Percentiles rank a stretch among this genome's conserved stretches.
Evolutionary conservation across 495 filamentous ascomycete species (phyloP).

Genomic region (Neurospora sp.): DNA sequence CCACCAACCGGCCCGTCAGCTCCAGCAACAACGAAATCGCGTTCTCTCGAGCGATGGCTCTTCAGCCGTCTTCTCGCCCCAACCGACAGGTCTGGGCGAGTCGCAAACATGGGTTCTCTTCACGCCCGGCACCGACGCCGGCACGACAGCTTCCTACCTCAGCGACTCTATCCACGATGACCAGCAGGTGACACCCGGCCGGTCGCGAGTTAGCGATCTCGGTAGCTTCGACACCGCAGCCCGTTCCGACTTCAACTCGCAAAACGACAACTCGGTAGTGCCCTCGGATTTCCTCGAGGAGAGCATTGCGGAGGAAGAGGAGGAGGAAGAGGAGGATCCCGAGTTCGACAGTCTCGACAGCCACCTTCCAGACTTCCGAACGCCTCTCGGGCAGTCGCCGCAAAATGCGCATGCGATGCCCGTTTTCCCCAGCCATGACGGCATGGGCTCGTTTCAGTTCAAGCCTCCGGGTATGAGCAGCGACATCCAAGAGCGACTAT

Average conservation of each 20-base stretch:
- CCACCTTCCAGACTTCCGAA: constrained; percentile 74
- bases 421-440: constrained; percentile 84
- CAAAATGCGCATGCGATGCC: constrained; percentile 29
- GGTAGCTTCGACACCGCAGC: constrained; percentile 67
- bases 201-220: constrained; percentile 73
- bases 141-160: constrained; percentile 54
- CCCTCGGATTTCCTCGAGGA: constrained; percentile 37
- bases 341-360: constrained; percentile 89
- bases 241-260: constrained; percentile 34
- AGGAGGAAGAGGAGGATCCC: constrained; percentile 45
- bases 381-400: constrained; percentile 33
- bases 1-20: constrained; percentile 59
- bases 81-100: constrained; percentile 44
- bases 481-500: constrained; percentile 66
- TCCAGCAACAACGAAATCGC: constrained; percentile 41
- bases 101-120: constrained; percentile 96
- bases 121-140: constrained; percentile 59
- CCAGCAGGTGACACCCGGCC: constrained; percentile 57
- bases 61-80: constrained; percentile 31
- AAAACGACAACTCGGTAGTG: constrained; percentile 29
- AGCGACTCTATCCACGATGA: constrained; percentile 59
- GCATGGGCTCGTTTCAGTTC: constrained; percentile 67
- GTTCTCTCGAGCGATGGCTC: constrained; percentile 33
- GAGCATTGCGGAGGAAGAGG: constrained; percentile 46
- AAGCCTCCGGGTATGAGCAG: constrained; percentile 30